Base-by-base conservation (phyloP, 2,329 filamentous ascomycete genomes). In the Elsinoe batatas region DNA sequence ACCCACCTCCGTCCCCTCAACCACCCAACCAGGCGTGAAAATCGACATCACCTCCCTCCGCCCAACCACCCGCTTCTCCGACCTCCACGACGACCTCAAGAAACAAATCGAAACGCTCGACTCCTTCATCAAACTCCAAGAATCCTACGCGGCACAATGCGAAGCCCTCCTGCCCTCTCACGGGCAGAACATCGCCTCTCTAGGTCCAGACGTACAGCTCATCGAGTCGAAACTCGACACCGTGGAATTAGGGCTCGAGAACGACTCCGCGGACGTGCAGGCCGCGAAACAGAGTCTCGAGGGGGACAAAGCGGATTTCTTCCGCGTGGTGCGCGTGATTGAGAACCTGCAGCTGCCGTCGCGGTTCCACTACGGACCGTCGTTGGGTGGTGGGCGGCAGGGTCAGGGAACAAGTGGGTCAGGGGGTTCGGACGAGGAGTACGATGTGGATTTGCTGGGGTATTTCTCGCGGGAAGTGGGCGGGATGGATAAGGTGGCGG, bases 11-110 rank as follows among this genome's bases (percentile, higher is more conserved):
- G 40, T 61, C 35, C 73, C 76, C 51, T 77, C 79, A 60, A 78
- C 79, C 53, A 54, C 58, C 61, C 13, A 83, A 20, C 66, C 85
- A 0, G 88, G 86, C 15, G 85, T 89, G 15, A 84, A 87, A 64
- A 87, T 95, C 64, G 87, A 93, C 69, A 72, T 87, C 53, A 81
- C 81, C 63, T 88, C 87, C 66, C 76, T 97, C 58, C 83, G 89
- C 53, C 85, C 87, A 13, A 95, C 91, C 0, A 95, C 90, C 3
- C 88, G 93, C 59, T 96, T 93, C 74, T 88, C 90, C 67, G 91
- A 95, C 69, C 83, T 95, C 26, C 82, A 87, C 58, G 86, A 91
- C 61, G 82, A 88, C 30, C 76, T 95, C 13, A 89, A 95, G 66
- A 81, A 83, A 59, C 75, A 88, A 61, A 87, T 98, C 59, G 82